phyloP scores from a whole-genome alignment of 495 filamentous ascomycete species.

The Cudoniella acicularis region DNA sequence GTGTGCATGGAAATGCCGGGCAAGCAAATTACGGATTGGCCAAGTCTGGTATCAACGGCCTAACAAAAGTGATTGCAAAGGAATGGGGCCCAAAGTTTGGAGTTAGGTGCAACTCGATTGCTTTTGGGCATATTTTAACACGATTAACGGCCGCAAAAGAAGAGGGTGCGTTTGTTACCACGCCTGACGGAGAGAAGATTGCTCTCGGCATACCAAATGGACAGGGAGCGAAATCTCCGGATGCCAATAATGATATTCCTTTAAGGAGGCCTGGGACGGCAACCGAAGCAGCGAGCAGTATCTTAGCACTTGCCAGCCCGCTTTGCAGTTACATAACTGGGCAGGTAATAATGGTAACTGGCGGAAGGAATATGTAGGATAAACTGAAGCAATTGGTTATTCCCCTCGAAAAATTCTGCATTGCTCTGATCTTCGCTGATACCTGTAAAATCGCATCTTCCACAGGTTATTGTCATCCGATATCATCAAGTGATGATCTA shows the following conservation, averaged over 20 bases:
- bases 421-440: too few relatives aligned
- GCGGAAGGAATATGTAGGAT: conserved; percentile 72
- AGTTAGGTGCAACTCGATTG: conserved; percentile 78
- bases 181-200: conserved; percentile 71
- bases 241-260: conserved; percentile 66
- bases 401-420: too few relatives aligned
- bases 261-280: conserved; percentile 70
- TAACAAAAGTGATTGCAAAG: conserved; percentile 85
- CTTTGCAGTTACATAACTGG: conserved; percentile 78
- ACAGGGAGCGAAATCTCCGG: conserved; percentile 26
- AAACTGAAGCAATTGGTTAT: not conserved
- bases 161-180: conserved; percentile 69
- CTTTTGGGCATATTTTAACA: conserved; percentile 76
- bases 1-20: conserved; percentile 79
- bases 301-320: conserved; percentile 77
- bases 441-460: too few relatives aligned
- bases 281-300: conserved; percentile 73
- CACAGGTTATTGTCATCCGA: too few relatives aligned
- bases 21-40: conserved; percentile 83
- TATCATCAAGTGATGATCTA: too few relatives aligned
- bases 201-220: conserved; percentile 63
- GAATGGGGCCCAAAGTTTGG: conserved; percentile 87
- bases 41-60: conserved; percentile 74
- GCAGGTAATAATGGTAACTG: conserved; percentile 81
- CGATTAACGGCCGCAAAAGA: conserved; percentile 79